These are phyloP conservation scores for Kurtzmaniella natalensis DNA, from an alignment of 1,139 yeast species.

Conservation along the genomic window DNA sequence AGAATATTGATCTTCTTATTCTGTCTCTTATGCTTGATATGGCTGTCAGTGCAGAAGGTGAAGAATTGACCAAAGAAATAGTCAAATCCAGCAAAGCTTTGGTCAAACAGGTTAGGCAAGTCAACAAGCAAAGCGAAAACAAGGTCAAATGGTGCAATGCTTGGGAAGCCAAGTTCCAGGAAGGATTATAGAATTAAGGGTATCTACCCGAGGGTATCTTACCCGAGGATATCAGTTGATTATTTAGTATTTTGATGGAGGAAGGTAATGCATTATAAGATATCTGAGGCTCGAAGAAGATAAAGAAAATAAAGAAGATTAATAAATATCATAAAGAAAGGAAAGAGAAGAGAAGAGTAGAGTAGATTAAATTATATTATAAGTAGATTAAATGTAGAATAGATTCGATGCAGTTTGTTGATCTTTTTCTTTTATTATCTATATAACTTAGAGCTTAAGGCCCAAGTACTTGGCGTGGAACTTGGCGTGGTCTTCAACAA, in stretches of 20 bases:
- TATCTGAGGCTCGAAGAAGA: no score
- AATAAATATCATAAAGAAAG: no score
- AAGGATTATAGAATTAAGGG: constrained; percentile 13
- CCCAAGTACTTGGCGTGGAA: constrained; percentile 84
- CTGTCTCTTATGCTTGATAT: constrained; percentile 46
- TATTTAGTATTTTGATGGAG: no score
- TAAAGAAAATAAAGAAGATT: no score
- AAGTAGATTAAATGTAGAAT: neutral
- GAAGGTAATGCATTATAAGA: no score
- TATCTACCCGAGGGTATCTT: no score
- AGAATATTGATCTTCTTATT: constrained; percentile 41
- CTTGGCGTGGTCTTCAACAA: constrained; percentile 78
- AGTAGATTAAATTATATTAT: neutral
- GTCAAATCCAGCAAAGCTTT: constrained; percentile 25
- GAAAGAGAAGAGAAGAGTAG: neutral
- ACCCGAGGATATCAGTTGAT: no score
- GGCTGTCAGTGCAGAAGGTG: constrained; percentile 24
- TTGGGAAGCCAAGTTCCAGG: constrained; percentile 41
- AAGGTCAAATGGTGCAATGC: constrained; percentile 50
- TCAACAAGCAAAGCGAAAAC: constrained; percentile 35
- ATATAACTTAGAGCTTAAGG: constrained; percentile 17
- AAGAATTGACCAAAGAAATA: constrained; percentile 22
- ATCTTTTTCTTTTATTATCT: neutral
- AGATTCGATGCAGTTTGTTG: neutral
- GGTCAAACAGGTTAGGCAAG: constrained; percentile 29